Base-by-base conservation (phyloP, 1,139 yeast species). In the Hanseniaspora uvarum region DNA sequence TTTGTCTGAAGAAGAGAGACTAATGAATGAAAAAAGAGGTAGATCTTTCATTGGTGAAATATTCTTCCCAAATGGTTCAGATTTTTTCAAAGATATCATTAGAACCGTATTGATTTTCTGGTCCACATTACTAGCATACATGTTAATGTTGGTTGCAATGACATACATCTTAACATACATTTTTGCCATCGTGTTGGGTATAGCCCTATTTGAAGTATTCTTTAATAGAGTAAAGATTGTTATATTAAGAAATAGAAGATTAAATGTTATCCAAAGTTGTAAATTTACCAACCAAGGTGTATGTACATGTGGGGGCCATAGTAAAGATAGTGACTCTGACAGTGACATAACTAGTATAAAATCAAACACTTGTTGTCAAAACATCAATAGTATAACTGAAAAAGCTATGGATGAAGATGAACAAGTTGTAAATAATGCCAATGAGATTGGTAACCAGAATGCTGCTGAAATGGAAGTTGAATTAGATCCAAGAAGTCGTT, bases 71-170 rank as follows among this genome's bases (percentile, higher is more conserved):
- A 68, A 75, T 1, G 61, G 68, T 43, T 62, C 58, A 18, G 74
- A 73, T 43, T 55, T 73, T 18, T 60, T 64, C 34, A 72, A 84
- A 63, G 86, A 83, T 65, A 55, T 72, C 10, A 71, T 81, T 14
- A 71, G 89, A 60, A 66, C 81, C 24, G 53, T 73, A 0, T 61
- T 83, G 46, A 75, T 80, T 21, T 79, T 84, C 56, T 64, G 79
- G 26, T 78, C 85, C 4, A 84, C 84, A 33, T 71, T 83, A 72
- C 65, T 84, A 50, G 81, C 83, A 10, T 83, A 80, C 63, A 80
- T 81, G 40, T 68, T 84, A 61, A 84, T 84, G 94, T 74, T 84
- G 70, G 88, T 81, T 14, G 84, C 83, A 11, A 84, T 84, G 94
- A 72, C 84, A 34, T 83, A 72, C 63, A 76, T 82, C 10, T 62